These are phyloP conservation scores for Triticum timopheevii DNA, from an alignment of 176 grass and related monocot species.

Conservation along the genomic window DNA sequence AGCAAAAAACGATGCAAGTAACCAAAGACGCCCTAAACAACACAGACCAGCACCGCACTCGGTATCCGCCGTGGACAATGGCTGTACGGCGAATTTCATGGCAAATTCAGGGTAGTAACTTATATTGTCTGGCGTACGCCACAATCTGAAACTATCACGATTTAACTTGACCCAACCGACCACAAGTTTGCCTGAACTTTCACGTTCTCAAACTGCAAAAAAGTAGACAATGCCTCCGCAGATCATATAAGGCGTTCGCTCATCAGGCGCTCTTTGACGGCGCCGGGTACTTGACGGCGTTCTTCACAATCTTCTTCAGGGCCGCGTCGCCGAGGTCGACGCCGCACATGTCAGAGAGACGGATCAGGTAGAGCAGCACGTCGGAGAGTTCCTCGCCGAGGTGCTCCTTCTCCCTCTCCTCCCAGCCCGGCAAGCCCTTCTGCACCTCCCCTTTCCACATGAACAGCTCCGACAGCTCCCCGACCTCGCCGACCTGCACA, in stretches of 20 bases:
- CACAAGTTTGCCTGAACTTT: background rate
- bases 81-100: background rate
- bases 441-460: constrained; percentile 84
- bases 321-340: constrained; percentile 72
- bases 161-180: background rate
- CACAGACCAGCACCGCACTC: too few relatives aligned
- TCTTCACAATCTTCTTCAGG: constrained; percentile 70
- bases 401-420: constrained; percentile 68
- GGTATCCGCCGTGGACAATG: too few relatives aligned
- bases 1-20: too few relatives aligned
- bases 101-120: background rate
- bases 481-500: constrained; percentile 65
- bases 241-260: background rate
- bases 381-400: constrained; percentile 86
- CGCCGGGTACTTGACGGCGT: constrained; percentile 75
- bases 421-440: constrained; percentile 61
- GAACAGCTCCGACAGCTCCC: constrained; percentile 88
- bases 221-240: background rate
- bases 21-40: too few relatives aligned
- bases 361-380: constrained; percentile 75
- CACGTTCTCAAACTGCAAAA: background rate
- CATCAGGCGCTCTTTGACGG: constrained; percentile 22
- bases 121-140: background rate
- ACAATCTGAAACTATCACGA: background rate
- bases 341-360: constrained; percentile 80